These are phyloP conservation scores for Atkinsonella texensis DNA, from an alignment of 2,329 filamentous ascomycete genomes.

Conservation along the genomic window DNA sequence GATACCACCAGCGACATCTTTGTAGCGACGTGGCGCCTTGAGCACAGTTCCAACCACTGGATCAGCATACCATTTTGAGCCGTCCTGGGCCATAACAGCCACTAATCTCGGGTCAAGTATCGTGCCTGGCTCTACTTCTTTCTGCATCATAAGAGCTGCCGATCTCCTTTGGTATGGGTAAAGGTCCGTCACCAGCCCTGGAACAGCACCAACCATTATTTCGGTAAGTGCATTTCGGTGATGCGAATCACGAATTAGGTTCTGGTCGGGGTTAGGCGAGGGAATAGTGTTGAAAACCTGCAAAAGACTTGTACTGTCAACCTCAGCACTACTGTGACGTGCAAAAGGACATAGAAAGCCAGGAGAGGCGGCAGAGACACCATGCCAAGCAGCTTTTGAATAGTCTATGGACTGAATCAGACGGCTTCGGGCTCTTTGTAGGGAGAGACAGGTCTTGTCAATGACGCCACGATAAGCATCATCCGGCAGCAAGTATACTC, in stretches of 20 bases:
- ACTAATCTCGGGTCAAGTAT: constrained; percentile 65
- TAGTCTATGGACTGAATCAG: constrained; percentile 45
- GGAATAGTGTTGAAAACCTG: constrained; percentile 63
- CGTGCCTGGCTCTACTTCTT: constrained; percentile 53
- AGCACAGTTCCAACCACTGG: constrained; percentile 49
- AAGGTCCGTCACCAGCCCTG: constrained; percentile 51
- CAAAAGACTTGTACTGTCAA: constrained; percentile 43
- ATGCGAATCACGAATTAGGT: constrained; percentile 35
- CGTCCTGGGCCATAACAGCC: constrained; percentile 45
- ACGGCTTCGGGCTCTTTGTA: constrained; percentile 32
- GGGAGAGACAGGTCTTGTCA: constrained; percentile 30
- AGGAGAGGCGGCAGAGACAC: constrained; percentile 12
- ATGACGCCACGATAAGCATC: constrained; percentile 46
- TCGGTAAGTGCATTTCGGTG: constrained; percentile 40
- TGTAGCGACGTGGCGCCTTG: constrained; percentile 58
- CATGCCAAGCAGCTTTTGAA: constrained; percentile 43
- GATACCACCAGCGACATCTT: constrained; percentile 63
- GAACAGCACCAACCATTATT: constrained; percentile 39
- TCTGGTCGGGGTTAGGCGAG: constrained; percentile 49
- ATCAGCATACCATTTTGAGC: constrained; percentile 57
- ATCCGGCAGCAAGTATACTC: constrained; percentile 54
- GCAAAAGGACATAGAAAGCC: background rate
- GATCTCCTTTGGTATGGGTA: constrained; percentile 74
- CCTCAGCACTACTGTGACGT: constrained; percentile 17
- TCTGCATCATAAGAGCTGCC: constrained; percentile 72